Evolutionary conservation across 805 yeast genomes (phyloP), one percentile per base, ranked within the genome.

Genomic region (Candida succiphila): DNA sequence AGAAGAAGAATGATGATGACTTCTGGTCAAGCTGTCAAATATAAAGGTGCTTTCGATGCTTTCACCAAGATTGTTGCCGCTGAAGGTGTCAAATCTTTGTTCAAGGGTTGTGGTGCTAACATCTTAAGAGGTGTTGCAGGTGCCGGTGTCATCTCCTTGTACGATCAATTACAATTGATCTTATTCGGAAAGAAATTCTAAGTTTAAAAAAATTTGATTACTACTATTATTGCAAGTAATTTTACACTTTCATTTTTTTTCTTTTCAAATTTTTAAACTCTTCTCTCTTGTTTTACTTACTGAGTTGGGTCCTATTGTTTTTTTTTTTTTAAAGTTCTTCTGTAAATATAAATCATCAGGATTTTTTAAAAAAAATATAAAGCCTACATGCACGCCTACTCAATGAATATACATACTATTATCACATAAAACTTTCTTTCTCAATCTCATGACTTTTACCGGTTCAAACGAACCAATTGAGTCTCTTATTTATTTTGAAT

Each of bases 1-100:
- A 88, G 96, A 82, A 86, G 96, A 84, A 86, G 96, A 83, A 87
- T 87, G 96, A 87, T 87, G 96, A 87, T 87, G 96, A 87, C 96
- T 56, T 88, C 96, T 53, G 96, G 96, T 69, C 94, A 86, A 74
- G 95, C 94, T 60, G 94, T 87, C 58, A 87, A 88, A 75, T 87
- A 87, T 75, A 70, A 78, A 61, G 92, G 94, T 73, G 94, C 96
- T 54, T 74, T 84, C 65, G 96, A 88, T 67, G 85, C 92, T 69
- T 79, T 83, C 84, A 70, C 63, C 55, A 69, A 86, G 73, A 85
- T 87, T 63, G 89, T 88, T 54, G 94, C 94, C 52, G 86, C 92
- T 63, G 96, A 88, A 72, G 96, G 96, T 85, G 67, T 84, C 56
- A 58, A 61, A 42, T 85, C 96, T 56, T 75, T 87, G 69, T 87